Percentiles rank a stretch among this genome's conserved stretches.
Conservation (phyloP, 495 filamentous ascomycete genomes). For the Xanthoparmelia taractica region DNA sequence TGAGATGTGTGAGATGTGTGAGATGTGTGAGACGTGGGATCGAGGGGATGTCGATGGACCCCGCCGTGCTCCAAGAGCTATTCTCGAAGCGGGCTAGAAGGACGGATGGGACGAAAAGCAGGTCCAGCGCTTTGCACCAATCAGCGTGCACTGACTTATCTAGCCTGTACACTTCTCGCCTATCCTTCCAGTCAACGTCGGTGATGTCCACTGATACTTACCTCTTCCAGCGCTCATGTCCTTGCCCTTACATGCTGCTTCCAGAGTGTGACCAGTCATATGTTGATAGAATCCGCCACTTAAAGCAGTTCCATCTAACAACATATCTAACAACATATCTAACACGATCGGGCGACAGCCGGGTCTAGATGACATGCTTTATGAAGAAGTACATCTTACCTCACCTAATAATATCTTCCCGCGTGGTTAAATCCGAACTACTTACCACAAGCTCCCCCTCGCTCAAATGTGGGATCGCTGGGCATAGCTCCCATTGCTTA, state of each 20-base stretch:
- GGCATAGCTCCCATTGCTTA: constrained; percentile 8
- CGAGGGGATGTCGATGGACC: not conserved
- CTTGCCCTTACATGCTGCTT: not conserved
- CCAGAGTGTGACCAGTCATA: too few species aligned
- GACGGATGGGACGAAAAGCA: not conserved
- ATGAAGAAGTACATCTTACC: too few species aligned
- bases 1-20: too few species aligned
- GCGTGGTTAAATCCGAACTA: not conserved
- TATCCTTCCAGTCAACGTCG: constrained; percentile 15
- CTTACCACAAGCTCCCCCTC: not conserved
- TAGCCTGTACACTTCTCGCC: not conserved
- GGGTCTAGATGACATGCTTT: constrained; percentile 11
- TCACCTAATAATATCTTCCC: not conserved
- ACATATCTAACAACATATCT: too few species aligned
- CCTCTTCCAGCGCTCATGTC: not conserved
- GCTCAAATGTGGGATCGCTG: not conserved
- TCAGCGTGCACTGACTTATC: constrained; percentile 11
- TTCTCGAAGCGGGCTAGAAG: constrained; percentile 9
- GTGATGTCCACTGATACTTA: not conserved
- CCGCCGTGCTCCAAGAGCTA: constrained; percentile 1
- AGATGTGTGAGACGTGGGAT: not conserved
- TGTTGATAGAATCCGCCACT: not conserved
- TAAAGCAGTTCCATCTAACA: not conserved
- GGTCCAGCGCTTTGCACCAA: not conserved
- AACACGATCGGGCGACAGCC: constrained; percentile 6